These are phyloP conservation scores for Podospora pseudopauciseta DNA, from an alignment of 495 filamentous ascomycete species.

Conservation along the genomic window DNA sequence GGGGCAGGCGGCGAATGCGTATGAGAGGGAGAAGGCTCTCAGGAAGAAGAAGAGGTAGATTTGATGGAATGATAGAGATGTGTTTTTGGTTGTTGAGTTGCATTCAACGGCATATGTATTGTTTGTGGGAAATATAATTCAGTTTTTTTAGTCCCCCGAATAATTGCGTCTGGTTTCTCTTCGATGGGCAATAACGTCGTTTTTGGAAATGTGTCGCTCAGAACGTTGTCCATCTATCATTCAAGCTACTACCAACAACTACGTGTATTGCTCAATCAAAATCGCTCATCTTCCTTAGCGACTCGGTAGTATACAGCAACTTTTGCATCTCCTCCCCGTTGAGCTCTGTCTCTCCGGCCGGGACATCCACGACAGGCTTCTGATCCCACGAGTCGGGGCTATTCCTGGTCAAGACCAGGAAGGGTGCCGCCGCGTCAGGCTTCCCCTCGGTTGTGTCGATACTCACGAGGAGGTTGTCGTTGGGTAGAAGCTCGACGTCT, in stretches of 20 bases:
- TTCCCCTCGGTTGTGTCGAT: slow-evolving; percentile 44
- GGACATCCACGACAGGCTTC: slow-evolving; percentile 6
- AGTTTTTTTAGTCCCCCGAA: no score
- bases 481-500: slow-evolving; percentile 41
- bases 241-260: not conserved
- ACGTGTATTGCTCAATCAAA: slow-evolving; percentile 20
- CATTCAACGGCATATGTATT: no score
- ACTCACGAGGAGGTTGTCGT: slow-evolving; percentile 46
- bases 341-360: slow-evolving; percentile 29
- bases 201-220: no score
- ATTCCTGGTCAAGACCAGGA: slow-evolving; percentile 22
- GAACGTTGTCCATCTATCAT: not conserved
- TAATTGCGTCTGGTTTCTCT: no score
- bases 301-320: slow-evolving; percentile 66
- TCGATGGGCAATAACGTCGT: no score
- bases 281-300: slow-evolving; percentile 57
- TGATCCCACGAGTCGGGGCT: slow-evolving; percentile 6
- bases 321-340: slow-evolving; percentile 47
- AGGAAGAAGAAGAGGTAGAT: slow-evolving; percentile 54
- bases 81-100: no score
- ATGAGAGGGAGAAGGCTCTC: slow-evolving; percentile 77
- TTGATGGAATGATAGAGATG: no score
- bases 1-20: slow-evolving; percentile 77
- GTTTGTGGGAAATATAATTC: no score
- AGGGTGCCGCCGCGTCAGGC: slow-evolving; percentile 11